Evolutionary conservation across 2,329 filamentous ascomycete species (phyloP), one percentile per base, ranked within the genome.

Genomic region (Claviceps cyperi): DNA sequence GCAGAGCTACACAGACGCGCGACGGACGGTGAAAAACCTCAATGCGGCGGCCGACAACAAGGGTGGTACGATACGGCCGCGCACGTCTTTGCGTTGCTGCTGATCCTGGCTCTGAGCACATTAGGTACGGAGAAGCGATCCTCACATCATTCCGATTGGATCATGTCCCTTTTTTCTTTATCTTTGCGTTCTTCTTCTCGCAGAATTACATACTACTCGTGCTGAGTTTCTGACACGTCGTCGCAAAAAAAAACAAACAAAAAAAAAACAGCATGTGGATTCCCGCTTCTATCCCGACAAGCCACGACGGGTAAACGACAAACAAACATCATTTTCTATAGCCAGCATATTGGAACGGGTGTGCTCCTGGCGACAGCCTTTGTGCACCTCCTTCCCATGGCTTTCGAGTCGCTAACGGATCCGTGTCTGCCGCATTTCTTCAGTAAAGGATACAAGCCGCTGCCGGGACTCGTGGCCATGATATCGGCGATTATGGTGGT

Each of bases 311-410:
- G 80, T 50, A 74, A 71, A 48, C 75, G 76, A 50, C 80, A 81
- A 48, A 73, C 72, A 54, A 72, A 65, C 21, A 73, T 84, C 57
- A 73, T 84, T 54, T 83, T 84, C 62, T 69, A 81, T 54, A 81
- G 80, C 58, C 79, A 84, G 55, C 84, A 88, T 67, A 84, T 87
- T 56, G 84, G 86, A 60, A 92, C 86, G 1, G 86, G 86, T 52
- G 87, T 92, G 19, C 71, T 92, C n/a, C 83, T 92, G 54, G 86
- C 87, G 11, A 92, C 86, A 1, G 86, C 86, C 50, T 92, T 92
- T 60, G 85, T 91, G 24, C 86, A 91, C 67, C 72, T 84, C 13
- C 74, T 84, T 4, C 81, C 79, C 49, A 85, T 78, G 24, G 81
- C 83, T 1, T 86, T 86, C 58, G 64, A 73, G 52, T 82, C 80